Base-by-base conservation (phyloP, 495 filamentous ascomycete species). In the Tuber melanosporum region DNA sequence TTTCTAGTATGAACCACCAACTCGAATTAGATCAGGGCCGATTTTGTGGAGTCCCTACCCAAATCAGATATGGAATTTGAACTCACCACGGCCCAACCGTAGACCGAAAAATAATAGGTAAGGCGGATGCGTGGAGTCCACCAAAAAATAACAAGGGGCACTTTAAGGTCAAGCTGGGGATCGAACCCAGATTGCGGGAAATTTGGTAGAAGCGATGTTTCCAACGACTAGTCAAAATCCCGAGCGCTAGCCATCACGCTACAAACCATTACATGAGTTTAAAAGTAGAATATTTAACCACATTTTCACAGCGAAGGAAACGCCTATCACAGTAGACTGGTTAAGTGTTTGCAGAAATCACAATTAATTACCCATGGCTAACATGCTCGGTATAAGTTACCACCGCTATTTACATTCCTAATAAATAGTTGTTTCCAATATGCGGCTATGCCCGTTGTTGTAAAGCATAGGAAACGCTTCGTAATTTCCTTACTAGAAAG, bases 211-310 rank as follows among this genome's bases (percentile, higher is more conserved):
- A 3, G 57, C 26, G 26, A 1, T 17, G 12, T 12, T 66, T 66
- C 14, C 14, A 17, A 36, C 57, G 26, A 66, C 14, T 0, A 32
- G 26, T 66, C 76, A 77, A 75, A 77, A 77, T 77, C 76, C 76
- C 62, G 73, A 69, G 76, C 77, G 76, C 76, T 77, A 77, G 22
- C 76, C 76, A 76, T 77, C 77, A 79, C 77, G 78, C 77, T 77
- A 79, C 75, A 77, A 78, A 79, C 77, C 77, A 52, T 69, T 14
- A 6, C n/a, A 6, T 3, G 1, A 62, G 4, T 14, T 32, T 2
- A 15, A 32, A 32, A 62, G 22, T 32, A 20, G 14, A 26, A 62
- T 62, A 62, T 15, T 62, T 62, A 32, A 26, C n/a, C 26, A 7
- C 57, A 1, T 66, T 32, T 66, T 32, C 3, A 36, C 3, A 0